Evolutionary conservation across 140 eudicot species (phyloP).

Genomic region (Senecio squalidus): DNA sequence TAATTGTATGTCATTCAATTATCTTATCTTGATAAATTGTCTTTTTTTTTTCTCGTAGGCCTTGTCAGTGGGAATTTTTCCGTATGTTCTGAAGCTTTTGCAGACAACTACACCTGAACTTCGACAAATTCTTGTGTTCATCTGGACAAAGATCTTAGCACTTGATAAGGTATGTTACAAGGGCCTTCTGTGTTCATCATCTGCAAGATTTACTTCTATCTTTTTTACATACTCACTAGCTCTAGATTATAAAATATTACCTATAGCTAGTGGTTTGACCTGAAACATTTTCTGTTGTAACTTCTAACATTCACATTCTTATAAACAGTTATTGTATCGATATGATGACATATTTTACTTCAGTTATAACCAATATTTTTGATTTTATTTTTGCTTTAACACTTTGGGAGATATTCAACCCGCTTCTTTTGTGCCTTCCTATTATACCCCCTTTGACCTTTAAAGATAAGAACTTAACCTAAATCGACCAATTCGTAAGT

Average conservation of each 20-base stretch:
- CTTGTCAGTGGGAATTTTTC: slow-evolving; percentile 93
- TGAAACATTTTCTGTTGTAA: too few species aligned
- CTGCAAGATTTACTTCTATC: neutral
- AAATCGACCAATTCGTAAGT: neutral
- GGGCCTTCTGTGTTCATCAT: neutral
- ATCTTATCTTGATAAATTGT: neutral
- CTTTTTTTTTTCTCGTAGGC: slow-evolving; percentile 48
- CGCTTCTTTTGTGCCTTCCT: too few species aligned
- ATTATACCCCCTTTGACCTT: too few species aligned
- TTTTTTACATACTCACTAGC: neutral
- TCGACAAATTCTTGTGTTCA: slow-evolving; percentile 88
- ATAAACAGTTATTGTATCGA: too few species aligned
- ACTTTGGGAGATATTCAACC: too few species aligned
- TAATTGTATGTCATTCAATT: neutral
- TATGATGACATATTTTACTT: too few species aligned
- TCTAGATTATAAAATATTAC: neutral
- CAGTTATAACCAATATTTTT: too few species aligned
- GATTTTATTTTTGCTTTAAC: too few species aligned
- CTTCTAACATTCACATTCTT: too few species aligned
- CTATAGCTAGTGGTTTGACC: neutral
- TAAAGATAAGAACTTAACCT: neutral
- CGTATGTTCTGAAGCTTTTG: slow-evolving; percentile 81
- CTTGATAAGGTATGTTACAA: slow-evolving; percentile 67
- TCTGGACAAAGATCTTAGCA: slow-evolving; percentile 97
- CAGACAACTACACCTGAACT: slow-evolving; percentile 98